A percentile compares a stretch with the other conserved stretches of the same genome.
phyloP scores from a whole-genome alignment of 2,329 filamentous ascomycete genomes.

The Epichloe amarillans region DNA sequence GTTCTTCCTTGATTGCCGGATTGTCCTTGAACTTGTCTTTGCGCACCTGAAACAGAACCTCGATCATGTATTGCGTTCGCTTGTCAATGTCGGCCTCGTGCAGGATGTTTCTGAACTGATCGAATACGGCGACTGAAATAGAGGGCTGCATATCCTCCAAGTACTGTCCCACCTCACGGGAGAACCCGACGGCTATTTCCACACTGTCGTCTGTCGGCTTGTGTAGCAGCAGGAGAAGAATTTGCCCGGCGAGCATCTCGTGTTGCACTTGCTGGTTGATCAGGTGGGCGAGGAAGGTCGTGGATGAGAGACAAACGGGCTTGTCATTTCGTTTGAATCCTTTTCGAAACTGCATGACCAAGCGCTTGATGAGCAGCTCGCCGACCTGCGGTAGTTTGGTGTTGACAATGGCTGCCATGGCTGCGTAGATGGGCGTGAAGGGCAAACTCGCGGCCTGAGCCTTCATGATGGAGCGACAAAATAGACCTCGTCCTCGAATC shows the following conservation, averaged over 20 bases:
- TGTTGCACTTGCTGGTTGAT: constrained; percentile 94
- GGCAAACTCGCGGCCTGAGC: constrained; percentile 90
- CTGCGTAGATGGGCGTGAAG: constrained; percentile 92
- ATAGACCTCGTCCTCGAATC: constrained; percentile 77
- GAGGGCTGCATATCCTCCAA: constrained; percentile 87
- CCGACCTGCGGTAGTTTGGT: constrained; percentile 93
- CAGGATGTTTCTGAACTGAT: constrained; percentile 87
- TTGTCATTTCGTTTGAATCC: constrained; percentile 95
- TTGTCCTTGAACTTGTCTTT: constrained; percentile 97
- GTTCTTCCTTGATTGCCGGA: constrained; percentile 75
- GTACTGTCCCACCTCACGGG: constrained; percentile 84
- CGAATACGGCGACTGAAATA: constrained; percentile 82
- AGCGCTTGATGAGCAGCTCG: constrained; percentile 71
- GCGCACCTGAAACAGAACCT: constrained; percentile 90
- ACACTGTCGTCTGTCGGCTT: constrained; percentile 96
- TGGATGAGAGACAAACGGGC: constrained; percentile 82
- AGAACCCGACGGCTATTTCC: constrained; percentile 90
- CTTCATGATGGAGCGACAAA: constrained; percentile 96
- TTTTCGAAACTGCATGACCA: constrained; percentile 89
- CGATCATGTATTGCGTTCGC: constrained; percentile 98
- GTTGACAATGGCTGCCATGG: constrained; percentile 93
- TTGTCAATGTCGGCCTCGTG: constrained; percentile 97
- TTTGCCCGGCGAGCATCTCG: constrained; percentile 86
- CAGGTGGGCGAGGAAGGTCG: constrained; percentile 87
- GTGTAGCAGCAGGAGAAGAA: constrained; percentile 78